Evolutionary conservation across 2,329 filamentous ascomycete species (phyloP), one percentile per base, ranked within the genome.

Genomic region (Mariannaea sp.): DNA sequence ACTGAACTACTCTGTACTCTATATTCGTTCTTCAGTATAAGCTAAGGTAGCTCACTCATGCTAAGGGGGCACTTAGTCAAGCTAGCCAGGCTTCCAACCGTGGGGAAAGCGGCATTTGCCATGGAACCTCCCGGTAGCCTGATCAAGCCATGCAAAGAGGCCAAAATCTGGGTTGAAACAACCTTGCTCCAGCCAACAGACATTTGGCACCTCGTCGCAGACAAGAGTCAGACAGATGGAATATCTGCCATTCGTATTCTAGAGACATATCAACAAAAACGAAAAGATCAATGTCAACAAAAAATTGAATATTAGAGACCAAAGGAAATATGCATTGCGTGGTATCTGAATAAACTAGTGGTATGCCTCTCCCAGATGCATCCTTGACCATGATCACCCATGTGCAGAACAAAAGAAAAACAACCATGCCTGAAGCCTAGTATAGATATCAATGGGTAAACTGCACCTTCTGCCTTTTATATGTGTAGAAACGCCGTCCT

Each of bases 341-440:
- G 62, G 62, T 65, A 65, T 65, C 62, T 48, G 44, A 62, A 56
- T 58, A 63, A 48, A 60, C 46, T n/a, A n/a, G n/a, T n/a, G 48
- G 17, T 46, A 51, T 64, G 62, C 54, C 56, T 55, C 57, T 52
- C 53, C 55, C 41, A 38, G 49, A 58, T 62, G 58, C 62, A 64
- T 64, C 47, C 42, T 24, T 55, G 14, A 48, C 53, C 57, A 41
- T 51, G 45, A 36, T 26, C 41, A 40, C 47, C 19, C 36, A 42
- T 32, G 22, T 24, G n/a, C n/a, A n/a, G n/a, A n/a, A n/a, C n/a
- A 29, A 32, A 32, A 32, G 29, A 32, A 32, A 48, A 44, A n/a
- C n/a, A 19, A 33, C 36, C 24, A 20, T 48, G 14, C 20, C 42
- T 39, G 16, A 30, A 48, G 32, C 44, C 26, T 35, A 40, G 19